A percentile compares a stretch with the other conserved stretches of the same genome.
These are phyloP conservation scores for Thermochaetoides thermophila DNA, from an alignment of 495 filamentous ascomycete species.

Conservation along the genomic window DNA sequence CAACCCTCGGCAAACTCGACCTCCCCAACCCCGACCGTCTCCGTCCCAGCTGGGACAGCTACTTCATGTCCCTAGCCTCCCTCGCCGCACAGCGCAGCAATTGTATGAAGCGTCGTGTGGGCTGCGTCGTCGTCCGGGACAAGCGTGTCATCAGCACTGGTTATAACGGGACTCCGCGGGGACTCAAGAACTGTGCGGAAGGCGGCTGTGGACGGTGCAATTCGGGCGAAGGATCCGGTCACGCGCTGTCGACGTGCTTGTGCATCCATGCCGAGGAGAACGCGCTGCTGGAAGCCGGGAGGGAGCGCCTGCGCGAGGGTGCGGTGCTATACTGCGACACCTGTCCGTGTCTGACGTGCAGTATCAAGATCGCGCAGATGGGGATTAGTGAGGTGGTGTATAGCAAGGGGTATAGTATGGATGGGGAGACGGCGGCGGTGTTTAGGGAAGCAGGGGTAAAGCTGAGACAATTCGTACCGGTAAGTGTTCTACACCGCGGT, in stretches of 20 bases:
- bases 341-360: conserved; percentile 95
- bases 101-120: conserved; percentile 95
- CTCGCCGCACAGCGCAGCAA: conserved; percentile 85
- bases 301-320: conserved; percentile 69
- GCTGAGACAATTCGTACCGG: conserved; percentile 69
- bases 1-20: conserved; percentile 51
- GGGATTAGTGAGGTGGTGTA: conserved; percentile 94
- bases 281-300: conserved; percentile 80
- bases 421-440: conserved; percentile 66
- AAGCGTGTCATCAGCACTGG: conserved; percentile 84
- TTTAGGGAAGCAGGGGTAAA: conserved; percentile 61
- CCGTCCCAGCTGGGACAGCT: conserved; percentile 89
- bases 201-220: conserved; percentile 90
- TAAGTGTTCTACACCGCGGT: conserved; percentile 40
- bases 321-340: conserved; percentile 90
- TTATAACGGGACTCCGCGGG: conserved; percentile 92
- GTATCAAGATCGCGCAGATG: conserved; percentile 92
- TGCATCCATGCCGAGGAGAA: conserved; percentile 98
- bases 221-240: conserved; percentile 46
- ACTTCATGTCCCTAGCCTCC: conserved; percentile 92
- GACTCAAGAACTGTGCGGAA: conserved; percentile 78
- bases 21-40: conserved; percentile 65
- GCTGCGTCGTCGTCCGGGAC: conserved; percentile 84
- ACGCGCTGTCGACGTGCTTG: conserved; percentile 67
- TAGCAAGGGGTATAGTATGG: conserved; percentile 85